Evolutionary conservation across 2,329 filamentous ascomycete species (phyloP), one percentile per base, ranked within the genome.

Genomic region (Ophiocordyceps unilateralis): DNA sequence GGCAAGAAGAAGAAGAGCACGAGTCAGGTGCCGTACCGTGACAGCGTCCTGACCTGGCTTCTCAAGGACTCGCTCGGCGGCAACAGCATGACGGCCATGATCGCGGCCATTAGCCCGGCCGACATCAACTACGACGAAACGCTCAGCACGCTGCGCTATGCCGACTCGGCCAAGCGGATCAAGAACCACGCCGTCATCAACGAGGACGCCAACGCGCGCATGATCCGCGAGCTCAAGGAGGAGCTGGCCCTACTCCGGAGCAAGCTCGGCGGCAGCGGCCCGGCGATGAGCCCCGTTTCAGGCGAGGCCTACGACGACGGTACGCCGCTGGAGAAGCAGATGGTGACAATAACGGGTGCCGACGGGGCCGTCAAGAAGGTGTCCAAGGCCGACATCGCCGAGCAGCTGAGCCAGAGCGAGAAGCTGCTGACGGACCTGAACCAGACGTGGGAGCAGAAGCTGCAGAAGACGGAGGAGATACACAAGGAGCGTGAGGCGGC

Each of bases 151-250:
- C 70, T 98, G 23, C 78, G 93, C 55, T 98, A 98, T 61, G 91
- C 93, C 44, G 89, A 98, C 58, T 95, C 87, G 8, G 91, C 91
- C 22, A 98, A 98, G 67, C 80, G 91, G 53, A 98, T 98, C 72
- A 96, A 96, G 85, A 98, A 98, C 66, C 91, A 98, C 61, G 91
- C 91, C 45, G 91, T 98, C 41, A 83, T 98, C 61, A 98, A 98
- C 67, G 91, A 98, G 61, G 91, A 98, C 63, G 89, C 91, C 40
- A 98, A 98, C 58, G 91, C 91, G 46, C 83, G 91, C 53, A 98
- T 98, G 91, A 96, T 98, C 49, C 76, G 91, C 60, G 91, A 98
- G 58, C 69, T 98, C 48, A 98, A 98, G 59, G 91, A 98, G 60
- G 91, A 98, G 56, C 64, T 98, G 45, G 76, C 84, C 1, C 70